Percentiles rank a stretch among this genome's conserved stretches.
These are phyloP conservation scores for Umbelopsis isabellina DNA, from an alignment of 192 early-diverging fungal species.

Conservation along the genomic window DNA sequence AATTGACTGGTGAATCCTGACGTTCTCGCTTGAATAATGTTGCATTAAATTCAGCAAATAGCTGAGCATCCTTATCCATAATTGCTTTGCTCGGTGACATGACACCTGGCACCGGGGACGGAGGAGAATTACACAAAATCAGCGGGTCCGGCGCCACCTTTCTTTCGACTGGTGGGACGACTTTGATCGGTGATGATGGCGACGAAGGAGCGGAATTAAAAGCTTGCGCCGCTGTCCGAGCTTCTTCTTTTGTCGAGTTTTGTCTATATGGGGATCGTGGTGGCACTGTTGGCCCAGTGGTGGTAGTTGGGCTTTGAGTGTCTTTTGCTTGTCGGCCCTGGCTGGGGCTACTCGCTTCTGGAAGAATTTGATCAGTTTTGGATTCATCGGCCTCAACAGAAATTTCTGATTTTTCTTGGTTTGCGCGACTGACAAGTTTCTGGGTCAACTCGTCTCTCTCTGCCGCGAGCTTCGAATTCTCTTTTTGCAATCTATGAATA, in stretches of 20 bases:
- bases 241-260: slow-evolving; percentile 22
- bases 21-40: slow-evolving; percentile 1
- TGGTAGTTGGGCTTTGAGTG: neutral
- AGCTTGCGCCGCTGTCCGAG: neutral
- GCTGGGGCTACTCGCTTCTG: neutral
- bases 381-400: slow-evolving; percentile 24
- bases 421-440: slow-evolving; percentile 29
- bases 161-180: neutral
- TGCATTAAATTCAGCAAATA: slow-evolving; percentile 19
- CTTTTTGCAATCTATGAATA: slow-evolving; percentile 85
- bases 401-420: slow-evolving; percentile 14
- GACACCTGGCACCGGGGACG: neutral
- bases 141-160: neutral
- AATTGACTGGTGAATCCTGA: neutral
- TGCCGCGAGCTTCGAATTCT: slow-evolving; percentile 40
- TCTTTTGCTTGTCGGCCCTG: slow-evolving; percentile 4
- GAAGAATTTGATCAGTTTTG: neutral
- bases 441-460: slow-evolving; percentile 46
- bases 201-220: neutral
- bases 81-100: slow-evolving; percentile 21
- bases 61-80: slow-evolving; percentile 27
- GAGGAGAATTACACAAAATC: slow-evolving; percentile 5
- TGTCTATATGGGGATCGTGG: slow-evolving; percentile 39
- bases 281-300: slow-evolving; percentile 16
- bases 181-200: neutral